phyloP scores from a whole-genome alignment of 192 early-diverging fungal species.

The Polychytrium aggregatum region DNA sequence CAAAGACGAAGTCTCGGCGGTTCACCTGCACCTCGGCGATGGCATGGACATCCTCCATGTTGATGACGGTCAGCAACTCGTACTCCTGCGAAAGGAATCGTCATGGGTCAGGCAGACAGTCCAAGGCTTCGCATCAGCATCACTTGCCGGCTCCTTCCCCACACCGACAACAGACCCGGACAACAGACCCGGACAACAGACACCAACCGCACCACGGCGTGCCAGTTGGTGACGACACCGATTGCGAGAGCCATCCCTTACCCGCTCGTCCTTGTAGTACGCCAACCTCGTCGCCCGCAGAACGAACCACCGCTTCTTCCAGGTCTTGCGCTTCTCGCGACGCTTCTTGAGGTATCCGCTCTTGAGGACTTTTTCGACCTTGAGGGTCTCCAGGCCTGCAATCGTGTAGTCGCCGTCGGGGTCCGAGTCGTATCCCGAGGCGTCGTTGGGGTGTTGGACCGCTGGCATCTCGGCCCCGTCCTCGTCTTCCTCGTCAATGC shows the following conservation, averaged over 20 bases:
- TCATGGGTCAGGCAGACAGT: no score
- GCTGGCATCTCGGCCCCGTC: background rate
- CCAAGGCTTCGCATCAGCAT: no score
- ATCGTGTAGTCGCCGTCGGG: conserved; percentile 9
- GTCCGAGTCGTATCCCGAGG: background rate
- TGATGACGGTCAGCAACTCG: conserved; percentile 61
- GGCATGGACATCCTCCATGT: conserved; percentile 56
- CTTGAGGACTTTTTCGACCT: conserved; percentile 14
- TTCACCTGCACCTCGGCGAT: conserved; percentile 61
- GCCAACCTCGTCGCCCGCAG: conserved; percentile 64
- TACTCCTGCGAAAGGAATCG: conserved; percentile 50
- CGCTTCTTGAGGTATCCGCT: conserved; percentile 32
- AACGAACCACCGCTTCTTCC: conserved; percentile 83
- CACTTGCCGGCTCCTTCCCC: background rate
- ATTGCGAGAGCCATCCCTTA: conserved; percentile 9
- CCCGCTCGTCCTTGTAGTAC: conserved; percentile 75
- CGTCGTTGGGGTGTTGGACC: conserved; percentile 11
- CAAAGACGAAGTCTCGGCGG: conserved; percentile 58
- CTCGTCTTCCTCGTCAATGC: conserved; percentile 1
- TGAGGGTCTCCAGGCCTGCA: background rate
- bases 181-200: no score
- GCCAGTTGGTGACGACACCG: background rate
- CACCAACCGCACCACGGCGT: background rate
- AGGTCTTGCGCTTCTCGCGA: conserved; percentile 45
- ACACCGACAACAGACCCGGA: no score